These are phyloP conservation scores for Gossypium raimondii DNA, from an alignment of 345 rosid genomes.

Conservation along the genomic window DNA sequence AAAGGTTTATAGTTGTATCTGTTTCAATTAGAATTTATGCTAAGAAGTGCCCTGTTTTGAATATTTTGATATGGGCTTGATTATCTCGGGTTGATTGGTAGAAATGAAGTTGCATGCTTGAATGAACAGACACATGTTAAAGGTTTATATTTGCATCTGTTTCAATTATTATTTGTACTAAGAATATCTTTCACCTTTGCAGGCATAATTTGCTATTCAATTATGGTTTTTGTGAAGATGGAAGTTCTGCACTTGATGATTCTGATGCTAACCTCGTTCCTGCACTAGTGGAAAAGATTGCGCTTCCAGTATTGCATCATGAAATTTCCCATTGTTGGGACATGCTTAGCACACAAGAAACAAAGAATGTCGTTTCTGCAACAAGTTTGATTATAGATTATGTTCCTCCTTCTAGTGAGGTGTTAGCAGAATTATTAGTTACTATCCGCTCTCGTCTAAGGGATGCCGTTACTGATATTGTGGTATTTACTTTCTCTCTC, in stretches of 20 bases:
- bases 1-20: neutral
- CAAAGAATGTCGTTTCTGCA: conserved; percentile 80
- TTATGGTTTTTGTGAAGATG: conserved; percentile 80
- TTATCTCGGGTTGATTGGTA: neutral
- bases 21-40: conserved; percentile 6
- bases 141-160: neutral
- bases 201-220: conserved; percentile 81
- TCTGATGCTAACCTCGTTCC: conserved; percentile 86
- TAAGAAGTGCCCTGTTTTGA: conserved; percentile 7
- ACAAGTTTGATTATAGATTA: conserved; percentile 70
- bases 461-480: conserved; percentile 59
- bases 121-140: neutral
- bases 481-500: conserved; percentile 32
- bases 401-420: conserved; percentile 72
- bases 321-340: conserved; percentile 89
- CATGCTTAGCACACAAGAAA: conserved; percentile 70
- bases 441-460: conserved; percentile 67
- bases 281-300: conserved; percentile 82
- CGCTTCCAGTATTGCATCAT: conserved; percentile 77
- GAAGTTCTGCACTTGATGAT: conserved; percentile 53
- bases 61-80: neutral
- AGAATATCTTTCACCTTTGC: conserved; percentile 23
- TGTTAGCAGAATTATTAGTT: conserved; percentile 52
- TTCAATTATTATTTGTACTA: conserved; percentile 13
- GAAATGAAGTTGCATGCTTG: neutral